These are phyloP conservation scores for Backusella australiensis DNA, from an alignment of 192 early-diverging fungal species.

Conservation along the genomic window DNA sequence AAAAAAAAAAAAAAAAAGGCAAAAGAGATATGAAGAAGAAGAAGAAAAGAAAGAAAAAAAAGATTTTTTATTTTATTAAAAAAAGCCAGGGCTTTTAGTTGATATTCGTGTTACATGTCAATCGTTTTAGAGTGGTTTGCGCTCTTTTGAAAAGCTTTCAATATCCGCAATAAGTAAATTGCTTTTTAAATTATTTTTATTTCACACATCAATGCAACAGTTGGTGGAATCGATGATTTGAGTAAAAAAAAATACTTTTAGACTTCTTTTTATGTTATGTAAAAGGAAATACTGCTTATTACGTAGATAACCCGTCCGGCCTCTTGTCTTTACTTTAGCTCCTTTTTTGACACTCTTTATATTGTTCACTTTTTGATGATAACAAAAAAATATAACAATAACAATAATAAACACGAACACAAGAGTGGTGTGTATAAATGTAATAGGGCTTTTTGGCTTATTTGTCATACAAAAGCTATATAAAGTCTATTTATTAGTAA, in stretches of 20 bases:
- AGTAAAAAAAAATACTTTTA: not conserved
- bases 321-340: not conserved
- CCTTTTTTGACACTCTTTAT: not conserved
- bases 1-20: not conserved
- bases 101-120: not conserved
- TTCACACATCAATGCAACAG: not conserved
- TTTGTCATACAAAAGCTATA: conserved; percentile 2
- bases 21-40: not conserved
- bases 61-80: not conserved
- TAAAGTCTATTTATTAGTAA: not conserved
- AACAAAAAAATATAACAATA: not conserved
- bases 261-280: not conserved
- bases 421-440: not conserved
- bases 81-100: not conserved
- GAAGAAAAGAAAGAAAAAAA: not conserved
- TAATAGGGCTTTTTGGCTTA: not conserved
- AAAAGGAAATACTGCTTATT: not conserved
- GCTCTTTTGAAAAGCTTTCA: conserved; percentile 4
- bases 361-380: not conserved
- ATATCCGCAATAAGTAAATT: not conserved
- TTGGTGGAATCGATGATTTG: not conserved
- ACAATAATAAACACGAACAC: conserved; percentile 2
- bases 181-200: not conserved
- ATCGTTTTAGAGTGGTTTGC: conserved; percentile 4
- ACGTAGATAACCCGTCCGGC: not conserved